Conservation (phyloP, 1,139 yeast species). For the Magnusiomyces paraingens region DNA sequence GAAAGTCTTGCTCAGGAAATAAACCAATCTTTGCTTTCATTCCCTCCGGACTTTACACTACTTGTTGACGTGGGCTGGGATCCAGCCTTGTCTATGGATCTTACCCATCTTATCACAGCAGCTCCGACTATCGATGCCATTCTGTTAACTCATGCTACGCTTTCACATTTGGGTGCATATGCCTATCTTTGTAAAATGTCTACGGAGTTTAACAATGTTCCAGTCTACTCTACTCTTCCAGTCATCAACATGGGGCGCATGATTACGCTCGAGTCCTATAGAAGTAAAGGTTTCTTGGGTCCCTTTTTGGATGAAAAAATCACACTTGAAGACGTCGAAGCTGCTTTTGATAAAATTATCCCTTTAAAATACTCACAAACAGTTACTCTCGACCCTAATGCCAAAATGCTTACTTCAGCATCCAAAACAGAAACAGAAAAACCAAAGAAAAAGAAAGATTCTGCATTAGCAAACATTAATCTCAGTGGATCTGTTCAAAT, state of each 20-base stretch:
- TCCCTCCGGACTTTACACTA: slow-evolving; percentile 25
- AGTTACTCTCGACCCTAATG: slow-evolving; percentile 21
- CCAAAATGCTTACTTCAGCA: not conserved
- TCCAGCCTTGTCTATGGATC: slow-evolving; percentile 23
- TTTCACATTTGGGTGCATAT: slow-evolving; percentile 76
- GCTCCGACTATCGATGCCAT: slow-evolving; percentile 54
- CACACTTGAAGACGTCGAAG: slow-evolving; percentile 72
- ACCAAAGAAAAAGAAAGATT: not conserved
- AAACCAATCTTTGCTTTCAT: slow-evolving; percentile 24
- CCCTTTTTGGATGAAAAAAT: slow-evolving; percentile 54
- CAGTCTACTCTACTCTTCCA: slow-evolving; percentile 83
- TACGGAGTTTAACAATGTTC: slow-evolving; percentile 61
- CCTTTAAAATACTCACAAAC: slow-evolving; percentile 78
- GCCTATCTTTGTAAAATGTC: slow-evolving; percentile 57
- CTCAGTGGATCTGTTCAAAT: slow-evolving; percentile 30
- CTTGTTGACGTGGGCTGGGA: slow-evolving; percentile 39
- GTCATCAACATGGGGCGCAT: slow-evolving; percentile 81
- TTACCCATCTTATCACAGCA: slow-evolving; percentile 22
- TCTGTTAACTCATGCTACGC: slow-evolving; percentile 78
- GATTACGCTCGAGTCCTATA: slow-evolving; percentile 72
- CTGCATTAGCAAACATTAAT: slow-evolving; percentile 15
- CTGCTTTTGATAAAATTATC: slow-evolving; percentile 62
- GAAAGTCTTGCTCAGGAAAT: slow-evolving; percentile 7
- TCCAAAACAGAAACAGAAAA: not conserved
- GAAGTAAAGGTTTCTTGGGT: slow-evolving; percentile 68